phyloP scores from a whole-genome alignment of 805 yeast genomes.

The Candida fluviatilis region DNA sequence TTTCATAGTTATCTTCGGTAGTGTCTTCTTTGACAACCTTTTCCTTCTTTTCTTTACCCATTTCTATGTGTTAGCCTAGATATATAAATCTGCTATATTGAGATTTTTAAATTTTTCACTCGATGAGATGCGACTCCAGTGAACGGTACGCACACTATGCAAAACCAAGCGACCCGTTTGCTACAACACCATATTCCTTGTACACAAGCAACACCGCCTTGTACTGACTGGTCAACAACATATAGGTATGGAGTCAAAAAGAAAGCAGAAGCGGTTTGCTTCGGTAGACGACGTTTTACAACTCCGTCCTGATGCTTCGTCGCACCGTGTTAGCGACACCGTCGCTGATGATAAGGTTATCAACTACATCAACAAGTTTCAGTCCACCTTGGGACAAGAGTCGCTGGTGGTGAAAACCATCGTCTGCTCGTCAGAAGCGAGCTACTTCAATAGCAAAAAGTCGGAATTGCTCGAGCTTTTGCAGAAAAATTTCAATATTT shows the following conservation, averaged over 20 bases:
- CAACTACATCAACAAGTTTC: conserved; percentile 1
- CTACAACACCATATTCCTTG: not conserved
- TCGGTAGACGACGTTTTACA: conserved; percentile 1
- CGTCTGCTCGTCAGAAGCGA: conserved; percentile 22
- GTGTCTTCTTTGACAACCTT: conserved; percentile 40
- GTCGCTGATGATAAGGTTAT: conserved; percentile 6
- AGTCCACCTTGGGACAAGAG: not conserved
- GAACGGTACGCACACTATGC: not conserved
- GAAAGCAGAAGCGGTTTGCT: conserved; percentile 1
- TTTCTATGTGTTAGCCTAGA: conserved; percentile 8
- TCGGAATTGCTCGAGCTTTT: conserved; percentile 11
- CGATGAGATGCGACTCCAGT: not conserved
- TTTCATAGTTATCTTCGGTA: conserved; percentile 81
- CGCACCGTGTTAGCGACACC: not conserved
- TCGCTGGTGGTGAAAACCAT: conserved; percentile 10
- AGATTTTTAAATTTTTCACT: not conserved
- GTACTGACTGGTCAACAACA: not conserved
- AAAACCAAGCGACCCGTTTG: not conserved
- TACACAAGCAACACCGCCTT: not conserved
- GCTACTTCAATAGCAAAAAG: conserved; percentile 14
- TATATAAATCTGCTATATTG: not conserved
- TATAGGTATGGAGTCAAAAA: not conserved
- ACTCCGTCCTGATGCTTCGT: not conserved
- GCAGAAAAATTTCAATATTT: conserved; percentile 17
- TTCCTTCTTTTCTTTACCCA: conserved; percentile 40